These are phyloP conservation scores for Populus alba DNA, from an alignment of 345 rosid species.

Conservation along the genomic window DNA sequence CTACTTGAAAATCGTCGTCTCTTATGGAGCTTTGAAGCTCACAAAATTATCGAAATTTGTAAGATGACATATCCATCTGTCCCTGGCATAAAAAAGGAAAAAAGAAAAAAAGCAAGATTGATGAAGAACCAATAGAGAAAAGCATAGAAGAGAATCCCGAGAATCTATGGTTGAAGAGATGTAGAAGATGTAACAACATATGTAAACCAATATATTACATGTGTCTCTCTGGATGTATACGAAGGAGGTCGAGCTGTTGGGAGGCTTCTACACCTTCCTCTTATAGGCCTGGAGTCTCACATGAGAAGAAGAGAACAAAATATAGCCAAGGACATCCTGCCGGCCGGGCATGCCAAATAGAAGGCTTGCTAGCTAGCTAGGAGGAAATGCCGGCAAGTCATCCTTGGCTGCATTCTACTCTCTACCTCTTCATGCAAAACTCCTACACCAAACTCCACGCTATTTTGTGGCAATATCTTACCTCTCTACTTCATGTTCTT, in stretches of 20 bases:
- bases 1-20: too few relatives aligned
- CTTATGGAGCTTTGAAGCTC: too few relatives aligned
- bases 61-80: too few relatives aligned
- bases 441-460: not conserved
- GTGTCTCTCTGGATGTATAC: not conserved
- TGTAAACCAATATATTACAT: too few relatives aligned
- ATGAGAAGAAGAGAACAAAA: not conserved
- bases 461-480: not conserved
- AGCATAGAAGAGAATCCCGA: not conserved
- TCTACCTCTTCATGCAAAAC: conserved; percentile 30
- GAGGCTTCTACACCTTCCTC: not conserved
- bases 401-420: conserved; percentile 26
- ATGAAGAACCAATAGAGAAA: not conserved
- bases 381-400: conserved; percentile 2
- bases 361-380: conserved; percentile 22
- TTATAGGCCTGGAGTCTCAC: not conserved
- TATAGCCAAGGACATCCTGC: not conserved
- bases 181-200: too few relatives aligned
- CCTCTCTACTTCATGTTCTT: not conserved
- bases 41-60: too few relatives aligned
- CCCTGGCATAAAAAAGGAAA: too few relatives aligned
- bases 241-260: not conserved
- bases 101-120: not conserved
- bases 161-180: too few relatives aligned
- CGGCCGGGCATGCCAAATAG: not conserved